These are phyloP conservation scores for Aspergillus incahuasiensis DNA, from an alignment of 495 filamentous ascomycete species.

Conservation along the genomic window DNA sequence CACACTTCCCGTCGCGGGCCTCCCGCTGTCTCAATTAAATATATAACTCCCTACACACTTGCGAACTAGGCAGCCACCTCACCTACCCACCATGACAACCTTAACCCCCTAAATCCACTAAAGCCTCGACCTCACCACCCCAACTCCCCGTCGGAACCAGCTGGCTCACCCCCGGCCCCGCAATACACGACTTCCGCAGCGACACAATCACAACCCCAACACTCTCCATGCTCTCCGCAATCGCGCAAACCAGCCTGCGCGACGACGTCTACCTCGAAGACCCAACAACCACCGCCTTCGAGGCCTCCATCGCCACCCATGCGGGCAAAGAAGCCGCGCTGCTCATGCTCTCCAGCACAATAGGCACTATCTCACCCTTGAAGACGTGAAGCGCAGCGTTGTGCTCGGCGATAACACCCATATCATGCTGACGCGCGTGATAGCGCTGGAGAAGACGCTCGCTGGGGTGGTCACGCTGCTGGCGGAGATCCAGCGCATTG, in stretches of 20 bases:
- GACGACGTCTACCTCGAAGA: constrained; percentile 73
- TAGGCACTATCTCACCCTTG: constrained; percentile 70
- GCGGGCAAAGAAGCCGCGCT: constrained; percentile 64
- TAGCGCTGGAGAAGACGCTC: constrained; percentile 32
- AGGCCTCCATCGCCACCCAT: constrained; percentile 59
- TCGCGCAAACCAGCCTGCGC: constrained; percentile 51
- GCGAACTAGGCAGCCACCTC: no score
- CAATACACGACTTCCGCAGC: constrained; percentile 27
- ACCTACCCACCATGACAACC: no score
- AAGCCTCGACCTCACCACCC: no score
- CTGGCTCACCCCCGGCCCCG: no score
- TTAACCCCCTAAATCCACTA: no score
- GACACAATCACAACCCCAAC: constrained; percentile 77
- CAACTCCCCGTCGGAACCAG: no score
- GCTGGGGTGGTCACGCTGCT: constrained; percentile 29
- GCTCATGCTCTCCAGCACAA: constrained; percentile 75
- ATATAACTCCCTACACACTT: no score
- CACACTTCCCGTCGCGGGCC: no score
- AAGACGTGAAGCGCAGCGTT: constrained; percentile 56
- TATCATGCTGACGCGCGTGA: constrained; percentile 28
- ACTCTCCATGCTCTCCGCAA: constrained; percentile 60
- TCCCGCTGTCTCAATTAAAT: no score
- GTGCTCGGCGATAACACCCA: constrained; percentile 32
- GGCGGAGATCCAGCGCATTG: constrained; percentile 26
- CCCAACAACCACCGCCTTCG: constrained; percentile 60